Base-by-base conservation (phyloP, 2,329 filamentous ascomycete species). In the Xylaria sp. region DNA sequence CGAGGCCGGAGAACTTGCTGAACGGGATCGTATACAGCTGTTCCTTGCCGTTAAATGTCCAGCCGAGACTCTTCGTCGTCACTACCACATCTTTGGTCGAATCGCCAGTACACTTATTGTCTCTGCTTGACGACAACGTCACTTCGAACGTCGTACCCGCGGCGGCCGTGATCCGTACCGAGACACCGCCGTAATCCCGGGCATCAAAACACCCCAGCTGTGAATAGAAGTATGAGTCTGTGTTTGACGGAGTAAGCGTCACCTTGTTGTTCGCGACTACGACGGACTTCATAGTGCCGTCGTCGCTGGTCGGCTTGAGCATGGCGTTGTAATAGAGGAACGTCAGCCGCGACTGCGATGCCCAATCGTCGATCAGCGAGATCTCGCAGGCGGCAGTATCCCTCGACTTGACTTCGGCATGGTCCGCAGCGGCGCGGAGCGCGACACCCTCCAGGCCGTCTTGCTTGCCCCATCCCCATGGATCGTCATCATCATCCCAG, bases 291-390 rank as follows among this genome's bases (percentile, higher is more conserved):
- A 89, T 88, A 7, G 84, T 85, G 2, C 78, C 83, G 74, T 89
- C 87, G 69, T 88, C 85, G 39, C 86, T 87, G 6, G 84, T 84
- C 4, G 87, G 81, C 69, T 85, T 79, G 2, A 85, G 78, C 78
- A 89, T 79, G 43, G 87, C 82, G 73, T 90, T 90, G 80, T 89
- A 89, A 73, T 81, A 85, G 18, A 90, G 78, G 76, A 90, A 90
- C 1, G 85, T 87, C 60, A 89, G 77, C 34, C 87, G 85, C 6
- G 87, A 89, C 74, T 90, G 87, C 9, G 87, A 89, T 62, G 81
- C 82, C 83, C 85, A 90, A 78, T 90, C 87, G 70, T 90, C 87
- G 62, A 89, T 81, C 30, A 87, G 74, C 7, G 86, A 76, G 41
- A 79, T 75, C 12, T 78, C 76, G 73, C 84, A 87, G 0, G 70